Evolutionary conservation across 169 alveolate genomes (phyloP).

Genomic region (Babesia bovis): DNA sequence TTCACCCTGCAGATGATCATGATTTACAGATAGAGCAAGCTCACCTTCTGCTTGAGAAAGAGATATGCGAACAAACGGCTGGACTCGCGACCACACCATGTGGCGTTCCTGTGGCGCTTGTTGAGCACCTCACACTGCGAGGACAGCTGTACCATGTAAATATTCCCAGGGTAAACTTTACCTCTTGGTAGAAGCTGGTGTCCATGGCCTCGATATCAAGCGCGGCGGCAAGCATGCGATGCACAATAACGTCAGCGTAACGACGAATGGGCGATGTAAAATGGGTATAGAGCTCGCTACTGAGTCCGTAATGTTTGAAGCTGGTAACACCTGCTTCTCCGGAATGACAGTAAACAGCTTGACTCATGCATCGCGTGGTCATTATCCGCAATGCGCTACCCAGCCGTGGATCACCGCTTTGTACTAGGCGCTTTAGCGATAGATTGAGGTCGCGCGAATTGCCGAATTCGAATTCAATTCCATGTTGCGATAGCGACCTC

Average conservation of each 20-base stretch:
- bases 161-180: constrained; percentile 25
- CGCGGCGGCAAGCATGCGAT: constrained; percentile 86
- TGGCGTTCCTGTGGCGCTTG: constrained; percentile 89
- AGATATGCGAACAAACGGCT: constrained; percentile 86
- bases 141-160: constrained; percentile 74
- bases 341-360: constrained; percentile 67
- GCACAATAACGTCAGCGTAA: constrained; percentile 96
- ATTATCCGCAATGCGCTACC: constrained; percentile 87
- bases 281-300: constrained; percentile 98
- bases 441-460: constrained; percentile 87
- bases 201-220: constrained; percentile 67
- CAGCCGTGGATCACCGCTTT: constrained; percentile 82
- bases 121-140: constrained; percentile 90
- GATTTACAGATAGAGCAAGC: constrained; percentile 26
- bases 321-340: constrained; percentile 30
- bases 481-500: constrained; percentile 70
- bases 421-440: constrained; percentile 83
- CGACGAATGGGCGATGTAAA: constrained; percentile 99
- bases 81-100: constrained; percentile 90
- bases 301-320: constrained; percentile 93
- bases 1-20: constrained; percentile 58
- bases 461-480: constrained; percentile 65
- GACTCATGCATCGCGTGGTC: constrained; percentile 94
- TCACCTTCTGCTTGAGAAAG: constrained; percentile 81
- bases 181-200: constrained; percentile 50